Conservation (phyloP, 352 stramenopile species). For the Globisporangium emineosum region DNA sequence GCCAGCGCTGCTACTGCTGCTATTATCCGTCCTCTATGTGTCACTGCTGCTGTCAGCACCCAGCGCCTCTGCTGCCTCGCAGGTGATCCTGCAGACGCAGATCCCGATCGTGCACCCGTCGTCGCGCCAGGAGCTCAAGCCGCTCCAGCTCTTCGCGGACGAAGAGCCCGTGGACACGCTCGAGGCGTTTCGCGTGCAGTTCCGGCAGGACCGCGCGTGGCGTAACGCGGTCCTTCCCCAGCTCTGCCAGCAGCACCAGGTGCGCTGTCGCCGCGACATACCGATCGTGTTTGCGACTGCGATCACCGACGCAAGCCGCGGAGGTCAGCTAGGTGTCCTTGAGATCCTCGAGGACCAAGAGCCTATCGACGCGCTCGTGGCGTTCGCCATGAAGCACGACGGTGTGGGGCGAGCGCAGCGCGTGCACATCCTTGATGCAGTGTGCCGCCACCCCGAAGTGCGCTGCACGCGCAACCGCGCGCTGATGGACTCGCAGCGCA, state of each 20-base stretch:
- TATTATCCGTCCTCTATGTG: not conserved
- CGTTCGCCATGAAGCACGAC: conserved; percentile 22
- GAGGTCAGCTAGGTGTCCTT: conserved; percentile 14
- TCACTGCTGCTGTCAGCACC: not conserved
- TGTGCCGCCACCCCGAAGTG: not conserved
- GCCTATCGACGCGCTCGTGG: conserved; percentile 27
- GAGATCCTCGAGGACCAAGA: conserved; percentile 27
- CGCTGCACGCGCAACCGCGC: conserved; percentile 38
- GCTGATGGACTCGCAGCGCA: conserved; percentile 43
- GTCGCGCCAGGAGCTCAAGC: conserved; percentile 15
- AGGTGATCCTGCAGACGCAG: conserved; percentile 14
- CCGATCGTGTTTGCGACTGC: conserved; percentile 20
- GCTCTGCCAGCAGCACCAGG: conserved; percentile 16
- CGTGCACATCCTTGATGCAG: conserved; percentile 6
- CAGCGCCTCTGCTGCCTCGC: not conserved
- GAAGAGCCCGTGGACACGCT: conserved; percentile 56
- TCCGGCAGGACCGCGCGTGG: conserved; percentile 33
- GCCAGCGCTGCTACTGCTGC: not conserved
- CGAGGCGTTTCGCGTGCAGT: conserved; percentile 40
- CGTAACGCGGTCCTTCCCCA: conserved; percentile 38
- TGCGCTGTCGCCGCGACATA: conserved; percentile 20
- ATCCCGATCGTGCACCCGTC: conserved; percentile 17
- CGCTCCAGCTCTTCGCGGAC: conserved; percentile 31
- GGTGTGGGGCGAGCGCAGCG: conserved; percentile 6
- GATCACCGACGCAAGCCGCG: conserved; percentile 17